Conservation (phyloP, 2,329 filamentous ascomycete genomes). For the Saccharata proteae region DNA sequence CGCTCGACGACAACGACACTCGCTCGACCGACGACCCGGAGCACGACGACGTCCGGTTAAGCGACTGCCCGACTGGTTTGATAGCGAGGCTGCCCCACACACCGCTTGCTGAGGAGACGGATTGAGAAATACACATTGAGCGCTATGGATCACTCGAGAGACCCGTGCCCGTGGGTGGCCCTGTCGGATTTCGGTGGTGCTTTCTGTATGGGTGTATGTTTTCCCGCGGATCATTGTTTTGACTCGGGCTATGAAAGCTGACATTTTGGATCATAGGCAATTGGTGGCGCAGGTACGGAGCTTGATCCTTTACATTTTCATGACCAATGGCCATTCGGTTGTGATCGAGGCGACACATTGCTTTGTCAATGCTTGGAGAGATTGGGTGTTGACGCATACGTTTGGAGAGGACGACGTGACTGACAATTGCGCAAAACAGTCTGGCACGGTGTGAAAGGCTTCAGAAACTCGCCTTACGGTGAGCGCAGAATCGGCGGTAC, state of each 20-base stretch:
- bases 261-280: slow-evolving; percentile 18
- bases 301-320: not conserved
- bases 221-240: slow-evolving; percentile 2
- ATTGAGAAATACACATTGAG: too few species aligned
- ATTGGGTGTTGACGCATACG: too few species aligned
- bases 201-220: slow-evolving; percentile 85
- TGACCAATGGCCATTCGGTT: too few species aligned
- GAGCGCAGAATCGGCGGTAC: slow-evolving; percentile 79
- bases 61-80: too few species aligned
- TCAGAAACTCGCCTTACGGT: slow-evolving; percentile 53
- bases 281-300: slow-evolving; percentile 27
- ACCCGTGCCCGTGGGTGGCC: slow-evolving; percentile 94
- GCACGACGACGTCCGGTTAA: too few species aligned
- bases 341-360: too few species aligned
- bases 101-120: too few species aligned
- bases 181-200: slow-evolving; percentile 96
- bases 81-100: too few species aligned
- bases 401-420: too few species aligned
- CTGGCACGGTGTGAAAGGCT: slow-evolving; percentile 96
- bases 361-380: too few species aligned
- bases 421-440: slow-evolving; percentile 64
- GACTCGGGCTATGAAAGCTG: not conserved
- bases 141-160: slow-evolving; percentile 84
- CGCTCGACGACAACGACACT: too few species aligned
- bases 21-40: too few species aligned